phyloP scores from a whole-genome alignment of 1,284 basidiomycete species.

The Phlebopus sp. region DNA sequence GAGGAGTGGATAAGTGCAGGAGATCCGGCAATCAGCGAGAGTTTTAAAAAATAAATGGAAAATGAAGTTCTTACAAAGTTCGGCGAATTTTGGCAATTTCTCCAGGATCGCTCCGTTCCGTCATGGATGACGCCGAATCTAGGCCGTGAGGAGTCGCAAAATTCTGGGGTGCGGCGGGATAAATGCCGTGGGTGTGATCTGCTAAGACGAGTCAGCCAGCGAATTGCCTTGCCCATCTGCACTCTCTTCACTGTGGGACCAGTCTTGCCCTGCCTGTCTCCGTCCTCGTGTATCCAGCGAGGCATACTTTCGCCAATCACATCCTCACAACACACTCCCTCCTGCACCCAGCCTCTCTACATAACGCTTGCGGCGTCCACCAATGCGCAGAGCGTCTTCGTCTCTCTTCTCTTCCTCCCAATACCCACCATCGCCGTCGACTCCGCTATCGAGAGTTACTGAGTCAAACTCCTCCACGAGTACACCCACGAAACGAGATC shows the following conservation, averaged over 20 bases:
- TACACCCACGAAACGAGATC: neutral
- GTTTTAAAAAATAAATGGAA: neutral
- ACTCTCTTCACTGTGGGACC: neutral
- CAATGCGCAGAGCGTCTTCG: neutral
- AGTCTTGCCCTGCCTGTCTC: neutral
- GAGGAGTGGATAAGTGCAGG: too few species aligned
- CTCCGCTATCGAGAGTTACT: neutral
- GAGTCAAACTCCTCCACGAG: neutral
- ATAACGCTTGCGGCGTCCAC: slow-evolving; percentile 8
- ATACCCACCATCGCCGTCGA: neutral
- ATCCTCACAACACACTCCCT: slow-evolving; percentile 19
- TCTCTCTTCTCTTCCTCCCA: neutral
- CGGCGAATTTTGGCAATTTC: neutral
- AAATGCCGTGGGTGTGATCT: neutral
- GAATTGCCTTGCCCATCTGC: neutral
- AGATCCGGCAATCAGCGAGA: neutral
- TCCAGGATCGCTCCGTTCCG: slow-evolving; percentile 1
- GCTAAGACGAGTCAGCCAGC: neutral
- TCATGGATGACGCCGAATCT: neutral
- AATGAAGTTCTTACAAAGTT: too few species aligned
- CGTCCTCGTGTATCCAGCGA: slow-evolving; percentile 26
- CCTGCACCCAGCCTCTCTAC: slow-evolving; percentile 15
- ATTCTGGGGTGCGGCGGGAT: slow-evolving; percentile 8
- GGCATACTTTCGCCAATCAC: slow-evolving; percentile 20
- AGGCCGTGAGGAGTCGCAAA: neutral